Evolutionary conservation across 495 filamentous ascomycete genomes (phyloP).

Genomic region (Penicillium odoratum): DNA sequence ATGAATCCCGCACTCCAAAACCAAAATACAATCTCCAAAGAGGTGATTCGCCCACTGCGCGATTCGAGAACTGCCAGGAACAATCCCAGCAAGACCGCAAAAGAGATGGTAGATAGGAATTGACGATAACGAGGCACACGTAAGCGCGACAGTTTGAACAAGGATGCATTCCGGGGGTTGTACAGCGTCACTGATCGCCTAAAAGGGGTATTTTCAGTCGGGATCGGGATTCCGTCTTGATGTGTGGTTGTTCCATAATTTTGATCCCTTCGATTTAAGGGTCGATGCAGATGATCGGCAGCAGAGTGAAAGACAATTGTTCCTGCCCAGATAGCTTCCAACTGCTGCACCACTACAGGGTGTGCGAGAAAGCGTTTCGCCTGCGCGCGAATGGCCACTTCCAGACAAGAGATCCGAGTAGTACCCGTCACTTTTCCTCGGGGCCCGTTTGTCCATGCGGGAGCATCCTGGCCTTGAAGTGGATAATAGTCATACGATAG

Average conservation of each 20-base stretch:
- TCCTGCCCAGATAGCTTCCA: slow-evolving; percentile 94
- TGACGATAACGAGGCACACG: slow-evolving; percentile 89
- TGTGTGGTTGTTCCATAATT: slow-evolving; percentile 25
- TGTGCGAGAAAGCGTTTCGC: slow-evolving; percentile 89
- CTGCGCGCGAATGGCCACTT: slow-evolving; percentile 85
- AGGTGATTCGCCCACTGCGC: slow-evolving; percentile 72
- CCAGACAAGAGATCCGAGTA: slow-evolving; percentile 83
- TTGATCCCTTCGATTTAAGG: slow-evolving; percentile 29
- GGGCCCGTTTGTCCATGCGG: slow-evolving; percentile 35
- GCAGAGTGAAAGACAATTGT: slow-evolving; percentile 88
- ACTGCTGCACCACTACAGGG: slow-evolving; percentile 84
- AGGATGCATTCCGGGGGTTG: slow-evolving; percentile 81
- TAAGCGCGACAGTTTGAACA: slow-evolving; percentile 86
- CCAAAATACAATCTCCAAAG: slow-evolving; percentile 86
- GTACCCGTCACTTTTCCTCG: slow-evolving; percentile 44
- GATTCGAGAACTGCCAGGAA: slow-evolving; percentile 73
- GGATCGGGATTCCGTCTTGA: slow-evolving; percentile 10
- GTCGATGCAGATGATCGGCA: slow-evolving; percentile 77
- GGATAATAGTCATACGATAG: slow-evolving; percentile 94
- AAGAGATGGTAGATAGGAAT: slow-evolving; percentile 80
- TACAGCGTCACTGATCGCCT: slow-evolving; percentile 83
- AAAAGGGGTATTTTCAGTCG: slow-evolving; percentile 36
- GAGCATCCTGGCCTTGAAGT: slow-evolving; percentile 70
- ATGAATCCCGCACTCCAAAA: slow-evolving; percentile 96
- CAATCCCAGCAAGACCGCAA: slow-evolving; percentile 77